Conservation (phyloP, 2,329 filamentous ascomycete genomes). For the Tolypocladium sp. region DNA sequence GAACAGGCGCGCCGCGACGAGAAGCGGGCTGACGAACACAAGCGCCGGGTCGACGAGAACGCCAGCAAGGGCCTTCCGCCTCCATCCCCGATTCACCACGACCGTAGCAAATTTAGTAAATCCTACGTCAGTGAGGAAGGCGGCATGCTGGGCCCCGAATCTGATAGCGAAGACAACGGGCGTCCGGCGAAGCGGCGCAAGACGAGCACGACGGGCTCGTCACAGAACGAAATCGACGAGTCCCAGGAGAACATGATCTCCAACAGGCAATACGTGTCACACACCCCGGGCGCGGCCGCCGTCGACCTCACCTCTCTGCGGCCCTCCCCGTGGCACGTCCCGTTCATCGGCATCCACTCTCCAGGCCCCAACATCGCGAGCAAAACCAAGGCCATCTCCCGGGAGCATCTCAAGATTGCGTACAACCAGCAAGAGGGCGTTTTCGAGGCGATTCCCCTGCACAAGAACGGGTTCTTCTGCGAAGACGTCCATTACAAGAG, state of each 20-base stretch:
- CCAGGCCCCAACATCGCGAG: constrained; percentile 50
- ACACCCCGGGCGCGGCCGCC: constrained; percentile 48
- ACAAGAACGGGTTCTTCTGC: constrained; percentile 61
- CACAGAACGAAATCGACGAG: constrained; percentile 32
- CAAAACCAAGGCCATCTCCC: constrained; percentile 64
- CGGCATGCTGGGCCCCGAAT: constrained; percentile 57
- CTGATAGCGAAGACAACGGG: constrained; percentile 42
- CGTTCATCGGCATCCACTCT: constrained; percentile 65
- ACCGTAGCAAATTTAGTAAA: constrained; percentile 48
- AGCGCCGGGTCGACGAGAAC: constrained; percentile 36
- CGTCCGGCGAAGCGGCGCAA: constrained; percentile 39
- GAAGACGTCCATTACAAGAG: constrained; percentile 50
- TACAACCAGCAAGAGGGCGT: constrained; percentile 54
- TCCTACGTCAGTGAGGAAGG: constrained; percentile 62
- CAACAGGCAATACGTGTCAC: constrained; percentile 51
- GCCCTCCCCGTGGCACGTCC: constrained; percentile 52
- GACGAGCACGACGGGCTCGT: constrained; percentile 33
- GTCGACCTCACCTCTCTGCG: constrained; percentile 51
- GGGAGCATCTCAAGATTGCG: constrained; percentile 63
- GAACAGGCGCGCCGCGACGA: constrained; percentile 44
- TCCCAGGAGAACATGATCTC: constrained; percentile 39
- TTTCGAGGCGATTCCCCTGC: constrained; percentile 55
- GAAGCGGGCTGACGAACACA: constrained; percentile 35
- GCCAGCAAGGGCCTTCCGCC: constrained; percentile 39
- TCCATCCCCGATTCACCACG: constrained; percentile 38